Base-by-base conservation (phyloP, 2,329 filamentous ascomycete species). In the Fusarium sarcochroum region DNA sequence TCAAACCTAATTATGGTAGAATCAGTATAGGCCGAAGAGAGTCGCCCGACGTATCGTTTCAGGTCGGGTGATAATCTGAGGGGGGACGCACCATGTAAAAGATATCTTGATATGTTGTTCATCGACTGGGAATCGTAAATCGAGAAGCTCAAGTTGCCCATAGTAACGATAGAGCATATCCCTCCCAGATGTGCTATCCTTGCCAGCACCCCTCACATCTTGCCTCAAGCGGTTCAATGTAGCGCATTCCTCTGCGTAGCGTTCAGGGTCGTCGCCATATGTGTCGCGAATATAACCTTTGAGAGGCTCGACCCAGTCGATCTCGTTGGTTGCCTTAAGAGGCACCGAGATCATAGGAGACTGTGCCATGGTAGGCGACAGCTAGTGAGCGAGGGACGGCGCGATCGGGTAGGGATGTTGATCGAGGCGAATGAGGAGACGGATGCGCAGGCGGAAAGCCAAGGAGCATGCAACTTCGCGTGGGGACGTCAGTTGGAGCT, bases 61-160 rank as follows among this genome's bases (percentile, higher is more conserved):
- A 23, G 9, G 35, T 3, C 32, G 38, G 10, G 13, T 23, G 18
- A 35, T 17, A 42, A 25, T 38, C 30, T 9, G 37, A 49, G 35
- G n/a, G 17, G 20, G n/a, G 47, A 46, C 75, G 47, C 87, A 97
- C 96, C 96, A 99, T 69, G 95, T 98, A 78, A 99, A 99, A 9
- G 93, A 93, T 75, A 99, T 97, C 83, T 98, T 98, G 83, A 99
- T 98, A 77, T 99, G 95, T 76, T 97, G 96, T 83, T 99, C 96
- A 74, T 99, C 96, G 45, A 99, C 94, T 0, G 97, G 97, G 77
- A 99, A 99, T 64, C 96, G 88, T 75, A 99, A 83, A 79, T 99
- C 96, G 66, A 99, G 84, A 52, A 99, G 85, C 82, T 99, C 96
- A 61, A 99, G 87, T 82, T 99, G 96, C 40, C 95, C 96, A 78